These are phyloP conservation scores for Coemansia sp. DNA, from an alignment of 192 early-diverging fungal species.

Conservation along the genomic window DNA sequence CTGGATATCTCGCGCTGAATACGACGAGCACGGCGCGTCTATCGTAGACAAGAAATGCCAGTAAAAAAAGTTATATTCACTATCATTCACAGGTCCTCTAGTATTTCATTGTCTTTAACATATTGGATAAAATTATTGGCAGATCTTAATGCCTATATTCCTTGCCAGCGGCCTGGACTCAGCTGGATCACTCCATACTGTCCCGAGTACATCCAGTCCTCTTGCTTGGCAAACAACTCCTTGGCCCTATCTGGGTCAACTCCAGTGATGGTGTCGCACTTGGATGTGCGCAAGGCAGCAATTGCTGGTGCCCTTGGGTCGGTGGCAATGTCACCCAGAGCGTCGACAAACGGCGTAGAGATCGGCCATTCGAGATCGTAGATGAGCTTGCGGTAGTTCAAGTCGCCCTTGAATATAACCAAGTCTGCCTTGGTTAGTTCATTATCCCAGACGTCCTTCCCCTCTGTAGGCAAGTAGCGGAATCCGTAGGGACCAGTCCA, in stretches of 20 bases:
- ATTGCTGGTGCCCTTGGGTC: slow-evolving; percentile 64
- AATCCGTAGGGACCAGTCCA: slow-evolving; percentile 88
- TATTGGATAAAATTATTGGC: not conserved
- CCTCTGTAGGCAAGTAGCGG: slow-evolving; percentile 72
- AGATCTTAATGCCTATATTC: not conserved
- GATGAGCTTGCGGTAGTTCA: slow-evolving; percentile 95
- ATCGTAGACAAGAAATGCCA: slow-evolving; percentile 89
- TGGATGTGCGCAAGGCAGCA: slow-evolving; percentile 80
- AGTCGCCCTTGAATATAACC: slow-evolving; percentile 94
- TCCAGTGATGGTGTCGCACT: slow-evolving; percentile 83
- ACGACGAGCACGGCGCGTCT: slow-evolving; percentile 82
- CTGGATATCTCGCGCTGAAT: slow-evolving; percentile 97
- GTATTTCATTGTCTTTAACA: not conserved
- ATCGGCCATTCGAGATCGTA: slow-evolving; percentile 88
- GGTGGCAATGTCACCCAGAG: slow-evolving; percentile 74
- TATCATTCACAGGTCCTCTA: too few relatives aligned
- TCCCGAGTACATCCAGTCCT: slow-evolving; percentile 72
- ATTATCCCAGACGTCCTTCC: slow-evolving; percentile 65
- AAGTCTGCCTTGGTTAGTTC: slow-evolving; percentile 61
- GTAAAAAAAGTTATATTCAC: slow-evolving; percentile 23
- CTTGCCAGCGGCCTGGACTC: slow-evolving; percentile 51
- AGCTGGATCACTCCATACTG: slow-evolving; percentile 72
- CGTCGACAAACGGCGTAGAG: slow-evolving; percentile 80
- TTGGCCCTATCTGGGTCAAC: slow-evolving; percentile 56
- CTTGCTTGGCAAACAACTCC: slow-evolving; percentile 29